phyloP scores from a whole-genome alignment of 163 green algal genomes.

The Chlamydomonas reinhardtii region DNA sequence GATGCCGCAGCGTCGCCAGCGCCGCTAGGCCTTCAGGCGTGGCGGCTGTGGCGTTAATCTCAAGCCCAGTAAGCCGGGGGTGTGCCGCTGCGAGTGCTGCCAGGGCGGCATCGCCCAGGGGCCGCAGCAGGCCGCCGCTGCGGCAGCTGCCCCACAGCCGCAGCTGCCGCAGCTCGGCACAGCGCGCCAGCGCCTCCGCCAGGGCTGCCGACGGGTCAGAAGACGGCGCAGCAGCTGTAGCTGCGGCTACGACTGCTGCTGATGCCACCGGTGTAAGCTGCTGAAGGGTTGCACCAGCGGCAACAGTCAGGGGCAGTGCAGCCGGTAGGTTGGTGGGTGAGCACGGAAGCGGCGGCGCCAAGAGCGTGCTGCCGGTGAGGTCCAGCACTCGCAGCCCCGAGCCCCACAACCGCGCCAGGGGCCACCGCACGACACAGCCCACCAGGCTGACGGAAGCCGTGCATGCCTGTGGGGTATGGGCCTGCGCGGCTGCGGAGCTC shows the following conservation, averaged over 20 bases:
- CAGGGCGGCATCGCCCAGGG: neutral
- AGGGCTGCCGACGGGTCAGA: neutral
- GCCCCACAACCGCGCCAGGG: neutral
- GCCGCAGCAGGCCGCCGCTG: neutral
- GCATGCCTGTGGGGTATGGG: neutral
- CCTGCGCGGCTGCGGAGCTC: neutral
- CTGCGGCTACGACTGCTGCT: neutral
- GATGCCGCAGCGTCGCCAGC: neutral
- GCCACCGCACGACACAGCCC: neutral
- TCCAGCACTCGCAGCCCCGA: neutral
- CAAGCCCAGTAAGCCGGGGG: neutral
- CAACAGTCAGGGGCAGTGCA: neutral
- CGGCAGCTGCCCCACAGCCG: conserved; percentile 16
- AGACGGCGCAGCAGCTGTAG: neutral
- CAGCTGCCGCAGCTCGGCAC: neutral
- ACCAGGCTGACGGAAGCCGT: neutral
- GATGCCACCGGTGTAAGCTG: neutral
- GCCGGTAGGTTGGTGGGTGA: too few species aligned
- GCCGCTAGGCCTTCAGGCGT: neutral
- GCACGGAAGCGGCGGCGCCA: too few species aligned
- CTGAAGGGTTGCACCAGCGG: too few species aligned
- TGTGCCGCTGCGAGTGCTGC: neutral
- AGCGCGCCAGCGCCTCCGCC: neutral
- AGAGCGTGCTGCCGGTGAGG: neutral
- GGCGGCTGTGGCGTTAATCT: neutral